These are phyloP conservation scores for Rickenella mellea DNA, from an alignment of 768 basidiomycete genomes.

Conservation along the genomic window DNA sequence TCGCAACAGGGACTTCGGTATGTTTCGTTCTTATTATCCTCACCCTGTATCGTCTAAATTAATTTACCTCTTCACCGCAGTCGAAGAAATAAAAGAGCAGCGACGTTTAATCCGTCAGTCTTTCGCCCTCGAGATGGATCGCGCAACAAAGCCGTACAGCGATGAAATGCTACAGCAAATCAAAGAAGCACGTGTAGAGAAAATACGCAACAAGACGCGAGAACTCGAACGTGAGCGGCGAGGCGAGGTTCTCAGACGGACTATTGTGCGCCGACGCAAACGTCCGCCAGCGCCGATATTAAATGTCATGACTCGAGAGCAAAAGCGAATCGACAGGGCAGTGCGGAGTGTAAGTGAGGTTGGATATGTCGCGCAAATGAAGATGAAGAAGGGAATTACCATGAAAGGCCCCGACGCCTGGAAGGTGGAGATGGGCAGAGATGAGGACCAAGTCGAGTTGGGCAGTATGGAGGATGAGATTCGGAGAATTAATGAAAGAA, in stretches of 20 bases:
- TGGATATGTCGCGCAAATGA: constrained; percentile 63
- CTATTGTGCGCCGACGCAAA: constrained; percentile 35
- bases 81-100: constrained; percentile 24
- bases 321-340: constrained; percentile 40
- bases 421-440: constrained; percentile 23
- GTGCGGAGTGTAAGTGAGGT: constrained; percentile 47
- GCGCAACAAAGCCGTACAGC: constrained; percentile 33
- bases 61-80: constrained; percentile 18
- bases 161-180: constrained; percentile 39
- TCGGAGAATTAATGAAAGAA: constrained; percentile 1
- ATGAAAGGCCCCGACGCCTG: constrained; percentile 25
- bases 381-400: constrained; percentile 44
- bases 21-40: constrained; percentile 13
- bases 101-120: constrained; percentile 21
- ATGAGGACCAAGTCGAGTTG: constrained; percentile 17
- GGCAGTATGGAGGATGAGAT: constrained; percentile 4
- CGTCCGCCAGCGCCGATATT: constrained; percentile 60
- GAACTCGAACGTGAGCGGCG: constrained; percentile 50
- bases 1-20: constrained; percentile 30
- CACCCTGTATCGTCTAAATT: background rate
- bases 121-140: constrained; percentile 30
- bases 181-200: constrained; percentile 48
- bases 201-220: constrained; percentile 54
- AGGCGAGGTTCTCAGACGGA: constrained; percentile 48
- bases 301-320: constrained; percentile 37